Percentiles rank a stretch among this genome's conserved stretches.
Evolutionary conservation across 1,284 basidiomycete genomes (phyloP).

Genomic region (Schizophyllum amplum): DNA sequence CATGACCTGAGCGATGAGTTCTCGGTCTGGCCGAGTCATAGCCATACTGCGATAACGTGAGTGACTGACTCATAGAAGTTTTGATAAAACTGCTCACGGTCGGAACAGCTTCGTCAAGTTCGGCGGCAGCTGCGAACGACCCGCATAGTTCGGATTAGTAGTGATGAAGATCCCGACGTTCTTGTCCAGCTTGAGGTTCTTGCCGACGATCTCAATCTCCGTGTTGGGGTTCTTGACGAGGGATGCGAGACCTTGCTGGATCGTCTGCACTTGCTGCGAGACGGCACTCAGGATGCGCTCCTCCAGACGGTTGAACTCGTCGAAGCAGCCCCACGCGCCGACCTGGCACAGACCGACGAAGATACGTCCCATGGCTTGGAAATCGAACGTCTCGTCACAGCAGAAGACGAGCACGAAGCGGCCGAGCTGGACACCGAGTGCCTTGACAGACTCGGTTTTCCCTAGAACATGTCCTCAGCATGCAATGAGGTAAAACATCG

Average conservation of each 20-base stretch:
- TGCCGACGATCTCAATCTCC: conserved; percentile 96
- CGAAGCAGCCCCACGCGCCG: conserved; percentile 98
- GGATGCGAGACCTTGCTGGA: conserved; percentile 88
- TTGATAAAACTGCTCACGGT: conserved; percentile 45
- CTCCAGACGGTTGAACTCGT: conserved; percentile 97
- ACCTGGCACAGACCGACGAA: conserved; percentile 98
- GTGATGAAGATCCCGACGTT: conserved; percentile 97
- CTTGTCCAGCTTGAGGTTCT: conserved; percentile 86
- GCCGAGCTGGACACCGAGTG: conserved; percentile 94
- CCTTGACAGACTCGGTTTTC: conserved; percentile 99
- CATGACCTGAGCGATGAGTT: conserved; percentile 99
- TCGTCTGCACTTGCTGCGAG: conserved; percentile 98
- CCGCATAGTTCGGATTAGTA: conserved; percentile 97
- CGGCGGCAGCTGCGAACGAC: conserved; percentile 93
- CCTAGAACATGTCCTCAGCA: conserved; percentile 33
- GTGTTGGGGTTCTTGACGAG: conserved; percentile 77
- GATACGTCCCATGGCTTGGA: conserved; percentile 99
- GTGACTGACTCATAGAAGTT: conserved; percentile 9
- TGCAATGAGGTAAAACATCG: conserved; percentile 6
- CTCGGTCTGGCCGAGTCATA: conserved; percentile 97
- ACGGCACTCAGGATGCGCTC: conserved; percentile 97
- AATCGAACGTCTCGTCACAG: conserved; percentile 99
- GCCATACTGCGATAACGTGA: conserved; percentile 66
- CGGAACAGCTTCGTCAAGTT: conserved; percentile 95
- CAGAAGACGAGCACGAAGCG: conserved; percentile 98